Evolutionary conservation across 108 stramenopile genomes (phyloP), one percentile per base, ranked within the genome.

Genomic region (Skeletonema menzelii): DNA sequence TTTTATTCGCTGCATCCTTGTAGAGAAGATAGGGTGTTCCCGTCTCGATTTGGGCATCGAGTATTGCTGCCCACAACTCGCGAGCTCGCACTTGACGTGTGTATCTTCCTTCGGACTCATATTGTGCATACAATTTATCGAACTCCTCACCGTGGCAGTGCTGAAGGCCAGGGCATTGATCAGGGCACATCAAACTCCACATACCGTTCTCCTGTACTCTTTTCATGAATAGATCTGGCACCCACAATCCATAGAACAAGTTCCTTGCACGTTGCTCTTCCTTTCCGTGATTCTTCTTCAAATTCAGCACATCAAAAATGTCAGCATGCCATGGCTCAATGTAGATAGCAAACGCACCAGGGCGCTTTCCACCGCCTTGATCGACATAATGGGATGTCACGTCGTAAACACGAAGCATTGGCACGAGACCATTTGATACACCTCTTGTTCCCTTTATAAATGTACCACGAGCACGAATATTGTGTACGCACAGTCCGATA

Each of bases 321-420:
- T 99, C 98, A 1, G 97, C 94, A 78, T 99, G 98, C 96, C 97
- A 97, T 11, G 98, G 98, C 73, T 99, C 98, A 1, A 99, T 55
- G 78, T 98, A 99, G 61, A 98, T 76, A 13, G 98, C 98, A 82
- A 99, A 95, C 30, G 97, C 95, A 7, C 98, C 98, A 19, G 96
- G 96, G 46, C 98, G 81, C 73, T 97, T 98, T 19, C 98, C 98
- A 10, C 98, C 98, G 4, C 97, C 98, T 70, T 99, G 98, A 78
- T 99, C 95, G 8, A 99, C 98, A 70, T 98, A 98, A 37, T 97
- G 86, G 11, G 95, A 92, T 26, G 97, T 99, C 30, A 91, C 92
- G 85, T 99, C 97, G 68, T 92, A 99, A 6, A 99, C 97, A 12
- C 97, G 90, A n/a, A 99, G 90, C 97, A 99, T 98, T 15, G 98